Base-by-base conservation (phyloP, 441 rosid species). In the Erysimum cheiri region DNA sequence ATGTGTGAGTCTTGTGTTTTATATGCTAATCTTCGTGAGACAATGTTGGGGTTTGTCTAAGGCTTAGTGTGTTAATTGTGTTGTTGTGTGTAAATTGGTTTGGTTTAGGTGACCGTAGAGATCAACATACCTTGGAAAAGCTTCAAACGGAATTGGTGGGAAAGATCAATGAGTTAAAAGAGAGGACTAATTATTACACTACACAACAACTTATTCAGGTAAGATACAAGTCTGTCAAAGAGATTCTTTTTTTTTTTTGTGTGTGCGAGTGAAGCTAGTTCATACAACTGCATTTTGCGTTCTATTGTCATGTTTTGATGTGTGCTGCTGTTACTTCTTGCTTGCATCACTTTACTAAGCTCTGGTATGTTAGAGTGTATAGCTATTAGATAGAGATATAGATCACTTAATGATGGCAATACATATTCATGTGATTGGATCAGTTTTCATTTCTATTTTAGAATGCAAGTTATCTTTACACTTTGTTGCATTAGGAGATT, bases 131-230 rank as follows among this genome's bases (percentile, higher is more conserved):
- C 40, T 82, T 94, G 61, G 97, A 86, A 67, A 86, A 84, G 82
- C 92, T 94, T 63, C 88, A 88, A 46, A 87, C 85, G 39, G 97
- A 93, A 74, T 83, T 88, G 82, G 87, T 88, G 77, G 91, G 85
- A 0, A 91, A 91, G 79, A 91, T 93, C 53, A 84, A 93, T 74
- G 97, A 93, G 81, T 89, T 93, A 26, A 91, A 93, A 77, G 97
- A 93, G 81, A 91, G 75, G 84, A 93, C 95, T 33, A 93, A 93
- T 79, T 91, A 89, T 76, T 91, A 88, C 79, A 80, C 81, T 17
- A 93, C 97, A 2, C 96, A 88, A 29, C 92, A 89, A 61, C 88
- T 93, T 76, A 92, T 93, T 85, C 97, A 87, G 93, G 98, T 91
- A 76, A 67, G 3, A 4, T 48, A 8, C 60, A 14, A 15, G 5